These are phyloP conservation scores for Brachypodium distachyon DNA, from an alignment of 202 grass and related monocot genomes.

Conservation along the genomic window DNA sequence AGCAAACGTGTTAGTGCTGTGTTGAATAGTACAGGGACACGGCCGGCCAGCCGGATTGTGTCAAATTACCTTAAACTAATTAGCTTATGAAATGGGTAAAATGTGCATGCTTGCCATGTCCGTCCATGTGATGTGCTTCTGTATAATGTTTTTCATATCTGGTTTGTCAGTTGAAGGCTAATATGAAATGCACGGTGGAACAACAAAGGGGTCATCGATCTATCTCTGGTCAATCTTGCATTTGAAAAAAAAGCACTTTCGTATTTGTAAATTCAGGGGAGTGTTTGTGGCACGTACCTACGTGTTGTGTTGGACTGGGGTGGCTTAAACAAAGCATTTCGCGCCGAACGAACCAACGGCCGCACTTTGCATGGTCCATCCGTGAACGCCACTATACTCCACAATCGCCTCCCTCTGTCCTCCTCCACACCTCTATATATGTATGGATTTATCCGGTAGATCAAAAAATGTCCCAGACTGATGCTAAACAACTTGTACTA, in stretches of 20 bases:
- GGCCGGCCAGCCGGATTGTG: no score
- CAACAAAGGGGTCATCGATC: not conserved
- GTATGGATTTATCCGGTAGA: slow-evolving; percentile 3
- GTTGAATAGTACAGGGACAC: slow-evolving; percentile 29
- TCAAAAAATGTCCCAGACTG: no score
- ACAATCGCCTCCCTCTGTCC: not conserved
- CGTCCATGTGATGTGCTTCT: not conserved
- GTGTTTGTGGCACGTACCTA: not conserved
- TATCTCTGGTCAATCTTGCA: not conserved
- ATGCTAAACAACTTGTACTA: no score
- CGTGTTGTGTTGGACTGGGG: not conserved
- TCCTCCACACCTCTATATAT: not conserved
- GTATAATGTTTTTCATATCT: no score
- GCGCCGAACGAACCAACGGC: slow-evolving; percentile 43
- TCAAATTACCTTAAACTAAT: no score
- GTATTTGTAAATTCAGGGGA: not conserved
- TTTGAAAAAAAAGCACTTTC: no score
- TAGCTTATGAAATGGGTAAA: not conserved
- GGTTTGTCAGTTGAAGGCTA: no score
- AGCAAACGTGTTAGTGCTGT: slow-evolving; percentile 61
- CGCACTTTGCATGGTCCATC: slow-evolving; percentile 16
- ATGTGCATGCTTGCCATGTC: not conserved
- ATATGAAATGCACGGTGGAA: no score
- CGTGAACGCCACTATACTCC: not conserved
- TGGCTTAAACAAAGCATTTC: slow-evolving; percentile 42